Percentiles rank a stretch among this genome's conserved stretches.
Evolutionary conservation across 345 rosid species (phyloP).

Genomic region (Ricinus communis): DNA sequence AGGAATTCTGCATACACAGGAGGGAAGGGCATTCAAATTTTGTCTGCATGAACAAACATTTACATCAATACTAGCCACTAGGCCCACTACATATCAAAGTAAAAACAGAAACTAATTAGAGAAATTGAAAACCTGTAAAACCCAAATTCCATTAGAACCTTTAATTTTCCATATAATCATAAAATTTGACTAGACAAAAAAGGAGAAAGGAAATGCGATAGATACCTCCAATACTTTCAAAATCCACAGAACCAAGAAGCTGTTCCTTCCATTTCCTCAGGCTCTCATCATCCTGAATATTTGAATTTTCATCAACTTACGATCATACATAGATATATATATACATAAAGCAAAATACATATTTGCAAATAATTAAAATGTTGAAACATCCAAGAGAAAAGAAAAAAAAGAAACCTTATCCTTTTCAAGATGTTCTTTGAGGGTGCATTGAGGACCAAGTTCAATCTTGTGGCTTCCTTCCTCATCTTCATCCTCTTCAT

Average conservation of each 20-base stretch:
- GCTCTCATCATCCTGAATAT: slow-evolving; percentile 73
- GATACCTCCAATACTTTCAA: slow-evolving; percentile 67
- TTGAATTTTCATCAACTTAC: slow-evolving; percentile 14
- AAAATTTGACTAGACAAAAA: neutral
- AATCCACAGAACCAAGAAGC: slow-evolving; percentile 73
- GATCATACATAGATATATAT: neutral
- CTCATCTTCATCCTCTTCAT: slow-evolving; percentile 62
- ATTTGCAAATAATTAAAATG: neutral
- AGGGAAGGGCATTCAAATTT: no score
- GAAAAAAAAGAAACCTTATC: slow-evolving; percentile 49
- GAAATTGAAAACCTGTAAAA: neutral
- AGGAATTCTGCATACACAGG: neutral
- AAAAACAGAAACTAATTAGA: neutral
- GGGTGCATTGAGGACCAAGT: slow-evolving; percentile 75
- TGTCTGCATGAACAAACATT: no score
- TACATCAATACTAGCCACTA: neutral
- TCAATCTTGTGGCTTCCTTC: slow-evolving; percentile 30
- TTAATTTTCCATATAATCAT: neutral
- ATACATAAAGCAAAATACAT: neutral
- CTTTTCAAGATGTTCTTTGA: slow-evolving; percentile 69
- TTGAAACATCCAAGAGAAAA: neutral
- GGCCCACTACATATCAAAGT: neutral
- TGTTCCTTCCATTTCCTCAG: slow-evolving; percentile 84
- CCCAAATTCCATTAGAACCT: neutral
- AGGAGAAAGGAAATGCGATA: neutral